Conservation (phyloP, 495 filamentous ascomycete genomes). For the Penicillium bialowiezense region DNA sequence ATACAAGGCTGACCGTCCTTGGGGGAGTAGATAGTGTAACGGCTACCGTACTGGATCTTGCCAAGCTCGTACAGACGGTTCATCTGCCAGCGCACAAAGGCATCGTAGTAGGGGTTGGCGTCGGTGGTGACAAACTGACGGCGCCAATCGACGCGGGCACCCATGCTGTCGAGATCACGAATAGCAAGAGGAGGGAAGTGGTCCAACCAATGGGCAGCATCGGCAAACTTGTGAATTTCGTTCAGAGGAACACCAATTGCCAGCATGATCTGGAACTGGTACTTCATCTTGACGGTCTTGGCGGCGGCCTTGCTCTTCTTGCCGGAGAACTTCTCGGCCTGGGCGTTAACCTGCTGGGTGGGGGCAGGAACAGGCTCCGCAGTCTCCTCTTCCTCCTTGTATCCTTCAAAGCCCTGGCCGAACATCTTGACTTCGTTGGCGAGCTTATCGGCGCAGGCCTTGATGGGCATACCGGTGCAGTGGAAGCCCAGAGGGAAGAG, state of each 20-base stretch:
- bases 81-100: slow-evolving; percentile 98
- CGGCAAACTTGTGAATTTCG: slow-evolving; percentile 89
- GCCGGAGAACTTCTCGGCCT: slow-evolving; percentile 85
- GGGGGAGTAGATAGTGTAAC: slow-evolving; percentile 93
- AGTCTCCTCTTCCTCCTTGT: slow-evolving; percentile 58
- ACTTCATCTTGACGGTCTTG: slow-evolving; percentile 86
- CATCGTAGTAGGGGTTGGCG: slow-evolving; percentile 94
- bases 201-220: slow-evolving; percentile 82
- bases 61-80: slow-evolving; percentile 81
- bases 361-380: slow-evolving; percentile 38
- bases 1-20: slow-evolving; percentile 98
- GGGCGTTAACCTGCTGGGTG: slow-evolving; percentile 63
- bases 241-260: slow-evolving; percentile 76
- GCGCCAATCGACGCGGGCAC: slow-evolving; percentile 88
- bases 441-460: slow-evolving; percentile 94
- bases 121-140: slow-evolving; percentile 91
- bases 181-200: slow-evolving; percentile 83
- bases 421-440: slow-evolving; percentile 85
- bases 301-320: slow-evolving; percentile 94
- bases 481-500: slow-evolving; percentile 93
- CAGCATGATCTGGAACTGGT: slow-evolving; percentile 88
- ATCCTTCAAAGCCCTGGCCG: slow-evolving; percentile 79
- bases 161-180: slow-evolving; percentile 78
- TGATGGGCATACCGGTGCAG: slow-evolving; percentile 97
- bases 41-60: slow-evolving; percentile 92